These are phyloP conservation scores for Neodidymelliopsis sp. DNA, from an alignment of 2,329 filamentous ascomycete genomes.

Conservation along the genomic window DNA sequence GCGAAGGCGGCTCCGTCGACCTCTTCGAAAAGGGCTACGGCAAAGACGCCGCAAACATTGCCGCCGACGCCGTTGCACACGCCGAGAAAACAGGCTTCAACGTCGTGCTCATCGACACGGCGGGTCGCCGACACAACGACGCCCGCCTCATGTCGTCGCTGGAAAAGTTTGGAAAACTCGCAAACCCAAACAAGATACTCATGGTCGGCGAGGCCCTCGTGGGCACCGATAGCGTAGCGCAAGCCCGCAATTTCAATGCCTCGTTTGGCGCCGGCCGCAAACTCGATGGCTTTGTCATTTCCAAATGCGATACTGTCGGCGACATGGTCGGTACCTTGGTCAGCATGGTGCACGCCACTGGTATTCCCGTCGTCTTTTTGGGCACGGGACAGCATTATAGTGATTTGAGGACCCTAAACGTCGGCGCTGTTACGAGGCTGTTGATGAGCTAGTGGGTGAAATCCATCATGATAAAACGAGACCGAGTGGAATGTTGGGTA, in stretches of 20 bases:
- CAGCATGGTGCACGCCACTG: conserved; percentile 96
- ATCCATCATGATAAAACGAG: conserved; percentile 1
- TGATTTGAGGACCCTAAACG: conserved; percentile 69
- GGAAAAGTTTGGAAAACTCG: conserved; percentile 97
- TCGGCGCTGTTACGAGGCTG: conserved; percentile 68
- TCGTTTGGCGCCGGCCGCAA: conserved; percentile 82
- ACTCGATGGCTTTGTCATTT: conserved; percentile 97
- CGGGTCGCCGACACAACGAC: conserved; percentile 93
- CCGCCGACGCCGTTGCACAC: conserved; percentile 88
- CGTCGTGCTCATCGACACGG: conserved; percentile 96
- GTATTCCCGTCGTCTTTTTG: conserved; percentile 93
- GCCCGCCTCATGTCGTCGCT: conserved; percentile 93
- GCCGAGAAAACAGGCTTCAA: conserved; percentile 80
- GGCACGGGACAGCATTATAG: conserved; percentile 75
- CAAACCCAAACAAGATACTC: conserved; percentile 95
- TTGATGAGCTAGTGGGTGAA: conserved; percentile 61
- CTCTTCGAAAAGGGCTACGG: conserved; percentile 98
- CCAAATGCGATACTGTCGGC: conserved; percentile 98
- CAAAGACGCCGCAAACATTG: conserved; percentile 94
- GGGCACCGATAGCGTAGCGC: conserved; percentile 92
- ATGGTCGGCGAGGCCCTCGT: conserved; percentile 96
- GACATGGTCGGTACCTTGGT: conserved; percentile 98
- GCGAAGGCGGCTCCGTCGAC: conserved; percentile 82
- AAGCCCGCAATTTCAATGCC: conserved; percentile 94
- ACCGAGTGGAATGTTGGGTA: no score